These are phyloP conservation scores for Pichia sp. DNA, from an alignment of 1,139 yeast genomes.

Conservation along the genomic window DNA sequence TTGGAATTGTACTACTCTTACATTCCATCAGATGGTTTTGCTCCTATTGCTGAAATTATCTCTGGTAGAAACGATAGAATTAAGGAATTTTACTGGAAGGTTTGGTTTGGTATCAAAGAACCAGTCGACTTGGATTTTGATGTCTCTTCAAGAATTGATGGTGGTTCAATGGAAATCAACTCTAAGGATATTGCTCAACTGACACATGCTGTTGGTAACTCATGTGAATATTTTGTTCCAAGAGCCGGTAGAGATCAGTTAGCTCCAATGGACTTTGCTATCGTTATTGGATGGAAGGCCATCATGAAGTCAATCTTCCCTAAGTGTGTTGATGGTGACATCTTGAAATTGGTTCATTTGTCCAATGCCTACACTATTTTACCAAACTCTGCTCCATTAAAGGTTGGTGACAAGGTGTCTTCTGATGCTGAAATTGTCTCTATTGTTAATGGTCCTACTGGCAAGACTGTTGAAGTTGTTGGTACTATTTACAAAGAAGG, in stretches of 20 bases:
- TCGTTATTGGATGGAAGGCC: constrained; percentile 97
- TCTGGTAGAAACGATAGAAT: constrained; percentile 88
- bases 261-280: constrained; percentile 99
- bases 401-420: constrained; percentile 81
- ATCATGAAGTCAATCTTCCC: constrained; percentile 98
- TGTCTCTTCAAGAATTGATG: constrained; percentile 64
- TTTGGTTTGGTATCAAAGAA: constrained; percentile 79
- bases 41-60: constrained; percentile 89
- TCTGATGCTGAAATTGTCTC: constrained; percentile 84
- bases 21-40: constrained; percentile 83
- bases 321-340: constrained; percentile 90
- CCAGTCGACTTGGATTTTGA: constrained; percentile 56
- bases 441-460: constrained; percentile 85
- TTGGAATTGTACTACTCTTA: constrained; percentile 76
- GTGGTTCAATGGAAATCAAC: constrained; percentile 66
- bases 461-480: constrained; percentile 92
- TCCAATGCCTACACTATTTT: constrained; percentile 93
- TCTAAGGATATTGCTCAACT: constrained; percentile 83
- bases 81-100: constrained; percentile 94
- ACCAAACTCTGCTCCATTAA: constrained; percentile 87
- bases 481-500: constrained; percentile 81
- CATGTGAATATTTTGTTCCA: constrained; percentile 90
- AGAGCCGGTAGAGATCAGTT: constrained; percentile 79
- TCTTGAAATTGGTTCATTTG: constrained; percentile 87
- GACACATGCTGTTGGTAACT: constrained; percentile 96